Percentiles rank a stretch among this genome's conserved stretches.
These are phyloP conservation scores for Metahyphopichia silvanorum DNA, from an alignment of 805 yeast genomes.

Conservation along the genomic window DNA sequence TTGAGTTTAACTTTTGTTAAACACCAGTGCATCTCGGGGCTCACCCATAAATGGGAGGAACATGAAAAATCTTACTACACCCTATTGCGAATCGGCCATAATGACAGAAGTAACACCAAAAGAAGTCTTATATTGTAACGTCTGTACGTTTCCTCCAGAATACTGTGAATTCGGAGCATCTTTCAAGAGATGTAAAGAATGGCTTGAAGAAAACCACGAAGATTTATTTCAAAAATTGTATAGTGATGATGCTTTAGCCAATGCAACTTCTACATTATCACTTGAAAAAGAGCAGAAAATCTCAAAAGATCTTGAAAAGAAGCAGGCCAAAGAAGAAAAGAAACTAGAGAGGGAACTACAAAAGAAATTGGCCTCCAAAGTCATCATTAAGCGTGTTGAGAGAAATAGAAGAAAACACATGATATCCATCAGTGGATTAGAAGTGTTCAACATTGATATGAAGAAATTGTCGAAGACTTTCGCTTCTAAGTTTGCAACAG, in stretches of 20 bases:
- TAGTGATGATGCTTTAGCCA: conserved; percentile 53
- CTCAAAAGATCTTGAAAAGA: conserved; percentile 76
- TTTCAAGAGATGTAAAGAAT: conserved; percentile 76
- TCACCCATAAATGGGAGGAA: too few relatives aligned
- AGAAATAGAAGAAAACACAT: conserved; percentile 87
- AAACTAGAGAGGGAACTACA: conserved; percentile 82
- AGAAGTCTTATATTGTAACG: conserved; percentile 63
- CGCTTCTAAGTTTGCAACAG: conserved; percentile 93
- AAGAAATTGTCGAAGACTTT: conserved; percentile 89
- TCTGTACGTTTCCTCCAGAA: conserved; percentile 83
- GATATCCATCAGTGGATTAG: conserved; percentile 82
- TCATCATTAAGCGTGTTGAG: conserved; percentile 79
- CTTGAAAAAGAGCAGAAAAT: conserved; percentile 80
- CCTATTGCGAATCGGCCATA: too few relatives aligned
- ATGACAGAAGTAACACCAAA: conserved; percentile 32
- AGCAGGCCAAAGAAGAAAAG: conserved; percentile 82
- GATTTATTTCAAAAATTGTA: conserved; percentile 61
- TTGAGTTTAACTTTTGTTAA: too few relatives aligned
- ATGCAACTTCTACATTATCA: conserved; percentile 58
- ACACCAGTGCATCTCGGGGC: too few relatives aligned
- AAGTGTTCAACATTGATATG: conserved; percentile 83
- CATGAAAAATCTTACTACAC: too few relatives aligned
- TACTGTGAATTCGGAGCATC: conserved; percentile 90
- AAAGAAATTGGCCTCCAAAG: conserved; percentile 75
- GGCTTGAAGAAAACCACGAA: conserved; percentile 63